Evolutionary conservation across 768 basidiomycete genomes (phyloP), one percentile per base, ranked within the genome.

Genomic region (Cystobasidium tubakii): DNA sequence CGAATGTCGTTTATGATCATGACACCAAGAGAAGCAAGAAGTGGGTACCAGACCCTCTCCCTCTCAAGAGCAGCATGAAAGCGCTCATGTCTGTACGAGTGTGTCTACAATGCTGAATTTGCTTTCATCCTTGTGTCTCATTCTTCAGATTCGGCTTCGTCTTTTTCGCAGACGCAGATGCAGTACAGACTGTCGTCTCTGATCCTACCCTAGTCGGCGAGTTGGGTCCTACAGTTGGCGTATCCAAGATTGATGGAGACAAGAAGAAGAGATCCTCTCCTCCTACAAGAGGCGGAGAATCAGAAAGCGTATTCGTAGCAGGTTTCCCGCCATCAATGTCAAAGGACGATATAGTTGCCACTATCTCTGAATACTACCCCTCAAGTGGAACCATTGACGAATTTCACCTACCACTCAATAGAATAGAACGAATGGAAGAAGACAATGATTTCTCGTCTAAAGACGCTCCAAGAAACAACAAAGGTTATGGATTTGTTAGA

Each of bases 1-100:
- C 96, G 44, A 86, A 91, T 70, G 82, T 97, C 60, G 91, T 92
- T 34, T 94, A 92, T 29, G 92, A 96, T 81, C 85, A 91, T 75
- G 94, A 96, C 53, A 86, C 89, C 2, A 91, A 91, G 34, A 85
- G 84, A 74, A 88, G 90, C 53, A 96, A 95, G 81, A 94, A 43
- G 66, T 67, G 29, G 25, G n/a, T 44, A 23, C 54, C 19, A 12
- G 54, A 19, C n/a, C n/a, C n/a, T n/a, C n/a, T n/a, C n/a, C n/a
- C n/a, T n/a, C n/a, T n/a, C n/a, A n/a, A n/a, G n/a, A n/a, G n/a
- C n/a, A n/a, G n/a, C n/a, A n/a, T n/a, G n/a, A n/a, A n/a, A n/a
- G n/a, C n/a, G n/a, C n/a, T n/a, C n/a, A n/a, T n/a, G n/a, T n/a
- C n/a, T n/a, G n/a, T n/a, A n/a, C n/a, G n/a, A n/a, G n/a, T n/a